These are phyloP conservation scores for Monosporozyma unispora DNA, from an alignment of 805 yeast species.

Conservation along the genomic window DNA sequence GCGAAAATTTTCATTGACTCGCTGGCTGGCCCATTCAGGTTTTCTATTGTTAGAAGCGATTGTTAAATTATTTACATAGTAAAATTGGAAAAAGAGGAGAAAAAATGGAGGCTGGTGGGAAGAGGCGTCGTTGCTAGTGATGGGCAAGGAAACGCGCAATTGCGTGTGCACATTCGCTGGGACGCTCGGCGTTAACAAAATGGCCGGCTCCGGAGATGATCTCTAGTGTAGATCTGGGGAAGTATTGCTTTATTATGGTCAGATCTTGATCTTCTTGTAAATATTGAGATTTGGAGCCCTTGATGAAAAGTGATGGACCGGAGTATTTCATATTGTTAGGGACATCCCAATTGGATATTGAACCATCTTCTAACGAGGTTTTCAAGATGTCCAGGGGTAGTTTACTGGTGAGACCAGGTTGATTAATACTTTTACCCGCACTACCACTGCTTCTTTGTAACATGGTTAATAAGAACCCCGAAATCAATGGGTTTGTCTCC, in stretches of 20 bases:
- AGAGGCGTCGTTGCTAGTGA: background rate
- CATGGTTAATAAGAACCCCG: conserved; percentile 61
- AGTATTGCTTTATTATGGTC: conserved; percentile 62
- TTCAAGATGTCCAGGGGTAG: conserved; percentile 64
- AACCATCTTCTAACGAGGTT: background rate
- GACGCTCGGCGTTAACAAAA: conserved; percentile 87
- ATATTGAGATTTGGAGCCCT: conserved; percentile 70
- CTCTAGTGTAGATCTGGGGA: conserved; percentile 65
- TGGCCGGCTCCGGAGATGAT: conserved; percentile 77
- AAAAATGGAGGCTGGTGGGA: background rate
- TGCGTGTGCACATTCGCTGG: conserved; percentile 57
- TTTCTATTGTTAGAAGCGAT: background rate
- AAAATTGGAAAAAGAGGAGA: too few species aligned
- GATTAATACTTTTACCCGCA: background rate
- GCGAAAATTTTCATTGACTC: background rate
- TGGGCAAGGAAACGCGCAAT: conserved; percentile 48
- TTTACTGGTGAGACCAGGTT: conserved; percentile 28
- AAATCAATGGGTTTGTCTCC: conserved; percentile 50
- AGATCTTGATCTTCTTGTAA: conserved; percentile 72
- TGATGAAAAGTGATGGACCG: conserved; percentile 67
- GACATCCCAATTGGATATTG: conserved; percentile 34
- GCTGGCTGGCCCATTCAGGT: too few species aligned
- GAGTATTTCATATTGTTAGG: conserved; percentile 13
- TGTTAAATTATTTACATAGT: too few species aligned
- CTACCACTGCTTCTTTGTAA: conserved; percentile 19